phyloP scores from a whole-genome alignment of 2,329 filamentous ascomycete genomes.

The Albophoma yamanashiensis region DNA sequence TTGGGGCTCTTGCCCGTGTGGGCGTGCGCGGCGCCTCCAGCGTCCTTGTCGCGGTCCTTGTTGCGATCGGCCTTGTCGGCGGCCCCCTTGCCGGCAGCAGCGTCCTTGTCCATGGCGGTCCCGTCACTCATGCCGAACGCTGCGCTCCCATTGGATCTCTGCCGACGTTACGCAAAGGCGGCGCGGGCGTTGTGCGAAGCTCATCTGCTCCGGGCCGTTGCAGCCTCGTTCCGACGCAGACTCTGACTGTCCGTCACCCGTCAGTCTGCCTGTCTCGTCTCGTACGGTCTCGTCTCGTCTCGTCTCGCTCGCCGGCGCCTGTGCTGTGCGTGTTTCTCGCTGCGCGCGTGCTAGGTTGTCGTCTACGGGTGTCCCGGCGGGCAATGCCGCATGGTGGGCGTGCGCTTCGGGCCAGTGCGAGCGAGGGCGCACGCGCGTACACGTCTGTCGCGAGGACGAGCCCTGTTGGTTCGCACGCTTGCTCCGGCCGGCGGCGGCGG shows the following conservation, averaged over 20 bases:
- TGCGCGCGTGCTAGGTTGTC: neutral
- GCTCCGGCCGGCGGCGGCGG: neutral
- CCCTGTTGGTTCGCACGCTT: neutral
- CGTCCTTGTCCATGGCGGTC: constrained; percentile 20
- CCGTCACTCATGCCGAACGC: constrained; percentile 20
- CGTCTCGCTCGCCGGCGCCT: neutral
- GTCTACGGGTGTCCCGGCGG: neutral
- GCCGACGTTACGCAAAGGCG: constrained; percentile 8
- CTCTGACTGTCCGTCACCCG: neutral
- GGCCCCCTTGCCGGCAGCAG: constrained; percentile 14
- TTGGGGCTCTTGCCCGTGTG: constrained; percentile 50
- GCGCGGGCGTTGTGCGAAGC: neutral
- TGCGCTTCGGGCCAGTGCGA: neutral
- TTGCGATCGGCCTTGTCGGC: constrained; percentile 19
- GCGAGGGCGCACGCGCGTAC: neutral
- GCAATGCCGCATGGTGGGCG: neutral
- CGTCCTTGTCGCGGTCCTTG: constrained; percentile 14
- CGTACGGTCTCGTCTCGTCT: too few species aligned
- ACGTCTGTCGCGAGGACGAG: neutral
- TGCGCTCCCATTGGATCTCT: constrained; percentile 18
- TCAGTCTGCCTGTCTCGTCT: neutral
- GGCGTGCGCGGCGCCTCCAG: neutral
- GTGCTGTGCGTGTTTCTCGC: neutral
- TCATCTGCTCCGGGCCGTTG: constrained; percentile 4
- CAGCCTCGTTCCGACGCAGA: neutral